Evolutionary conservation across 257 asterid species (phyloP), one percentile per base, ranked within the genome.

Genomic region (Agastache rugosa): DNA sequence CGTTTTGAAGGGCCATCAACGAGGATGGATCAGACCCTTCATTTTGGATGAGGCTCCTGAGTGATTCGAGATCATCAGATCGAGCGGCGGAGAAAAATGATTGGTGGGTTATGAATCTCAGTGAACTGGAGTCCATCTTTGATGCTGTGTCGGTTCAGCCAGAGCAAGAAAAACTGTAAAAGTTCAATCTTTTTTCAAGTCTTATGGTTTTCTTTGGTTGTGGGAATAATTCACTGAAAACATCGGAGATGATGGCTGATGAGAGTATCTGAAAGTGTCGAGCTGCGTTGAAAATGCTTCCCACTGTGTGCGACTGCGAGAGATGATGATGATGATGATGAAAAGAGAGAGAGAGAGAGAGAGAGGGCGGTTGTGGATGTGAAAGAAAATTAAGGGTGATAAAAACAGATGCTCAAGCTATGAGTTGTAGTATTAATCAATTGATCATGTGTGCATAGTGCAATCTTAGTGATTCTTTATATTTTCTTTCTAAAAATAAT

Each of bases 61-160:
- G 73, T 22, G 93, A 74, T 20, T 84, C 86, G 27, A 92, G 80
- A 77, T 94, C 98, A 48, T 87, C 88, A 35, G 95, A 91, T 84
- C 96, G 87, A 19, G 86, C 93, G 41, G 93, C 93, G 1, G 82
- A 4, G 85, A 92, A 90, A 62, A 94, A 92, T 37, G 97, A 92
- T 81, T 94, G 99, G 86, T 87, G 96, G 96, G 85, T 74, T 79
- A 94, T 84, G 87, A 92, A 86, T 62, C 97, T 80, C 45, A 92
- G 73, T 59, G 97, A 87, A 79, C 78, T 91, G 41, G 96, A 81
- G 83, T 93, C 98, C 97, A 90, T 93, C 58, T 58, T 70, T 64
- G 63, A 19, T 10, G 61, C 72, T 64, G 69, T 15, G 34, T 23
- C 12, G 42, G 53, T 68, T 69, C 63, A 74, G 69, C 75, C 45